Evolutionary conservation across 768 basidiomycete genomes (phyloP).

Genomic region (Coprinopsis marcescibilis): DNA sequence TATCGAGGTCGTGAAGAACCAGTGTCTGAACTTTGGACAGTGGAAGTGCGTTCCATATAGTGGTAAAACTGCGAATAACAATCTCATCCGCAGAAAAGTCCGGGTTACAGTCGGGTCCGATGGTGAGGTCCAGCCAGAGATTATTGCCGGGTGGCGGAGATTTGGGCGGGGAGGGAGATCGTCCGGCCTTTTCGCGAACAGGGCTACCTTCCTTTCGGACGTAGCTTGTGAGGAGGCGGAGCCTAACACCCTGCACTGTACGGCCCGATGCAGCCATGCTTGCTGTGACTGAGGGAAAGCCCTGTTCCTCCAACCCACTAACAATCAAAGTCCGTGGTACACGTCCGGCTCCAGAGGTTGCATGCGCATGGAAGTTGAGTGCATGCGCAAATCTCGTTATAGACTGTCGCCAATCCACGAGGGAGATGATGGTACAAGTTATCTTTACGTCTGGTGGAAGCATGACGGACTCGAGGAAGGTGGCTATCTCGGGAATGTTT

Average conservation of each 20-base stretch:
- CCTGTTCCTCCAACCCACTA: slow-evolving; percentile 21
- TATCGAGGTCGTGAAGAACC: slow-evolving; percentile 30
- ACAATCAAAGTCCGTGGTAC: slow-evolving; percentile 27
- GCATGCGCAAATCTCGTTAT: slow-evolving; percentile 23
- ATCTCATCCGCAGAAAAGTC: slow-evolving; percentile 26
- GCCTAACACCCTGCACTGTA: slow-evolving; percentile 4
- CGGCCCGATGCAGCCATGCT: neutral
- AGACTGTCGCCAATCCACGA: slow-evolving; percentile 23
- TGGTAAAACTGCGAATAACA: slow-evolving; percentile 24
- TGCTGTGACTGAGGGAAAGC: slow-evolving; percentile 18
- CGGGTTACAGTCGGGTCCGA: slow-evolving; percentile 20
- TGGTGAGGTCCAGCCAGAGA: slow-evolving; percentile 24
- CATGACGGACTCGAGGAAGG: slow-evolving; percentile 23
- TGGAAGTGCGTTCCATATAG: slow-evolving; percentile 29
- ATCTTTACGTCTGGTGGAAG: slow-evolving; percentile 23
- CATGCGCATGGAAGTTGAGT: slow-evolving; percentile 22
- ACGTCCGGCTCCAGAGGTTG: slow-evolving; percentile 10
- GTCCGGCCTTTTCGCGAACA: neutral
- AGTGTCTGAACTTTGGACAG: slow-evolving; percentile 27
- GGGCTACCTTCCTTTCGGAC: neutral
- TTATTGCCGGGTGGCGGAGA: slow-evolving; percentile 26
- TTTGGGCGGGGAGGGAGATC: slow-evolving; percentile 16
- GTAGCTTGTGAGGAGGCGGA: slow-evolving; percentile 4
- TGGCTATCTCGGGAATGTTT: slow-evolving; percentile 24
- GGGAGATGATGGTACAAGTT: slow-evolving; percentile 20